phyloP scores from a whole-genome alignment of 1,284 basidiomycete species.

The Trichosporon inkin region DNA sequence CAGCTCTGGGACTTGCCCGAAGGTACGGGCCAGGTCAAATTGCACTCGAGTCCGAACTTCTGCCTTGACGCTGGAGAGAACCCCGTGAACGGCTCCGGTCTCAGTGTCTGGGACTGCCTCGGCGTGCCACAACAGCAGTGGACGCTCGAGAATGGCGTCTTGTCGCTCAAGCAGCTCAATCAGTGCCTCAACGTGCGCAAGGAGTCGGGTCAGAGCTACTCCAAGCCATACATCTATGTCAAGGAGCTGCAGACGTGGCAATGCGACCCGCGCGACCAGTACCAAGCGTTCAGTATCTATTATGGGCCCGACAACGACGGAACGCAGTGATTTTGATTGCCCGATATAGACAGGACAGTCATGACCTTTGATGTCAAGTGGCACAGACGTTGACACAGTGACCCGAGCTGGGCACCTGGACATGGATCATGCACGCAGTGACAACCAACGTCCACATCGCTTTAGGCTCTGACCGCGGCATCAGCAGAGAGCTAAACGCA shows the following conservation, averaged over 20 bases:
- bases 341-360: too few species aligned
- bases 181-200: conserved; percentile 22
- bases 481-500: too few species aligned
- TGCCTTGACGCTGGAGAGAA: conserved; percentile 27
- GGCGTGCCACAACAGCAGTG: conserved; percentile 18
- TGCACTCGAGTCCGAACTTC: conserved; percentile 14
- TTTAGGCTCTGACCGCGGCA: too few species aligned
- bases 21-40: not conserved
- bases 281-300: conserved; percentile 14
- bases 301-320: not conserved
- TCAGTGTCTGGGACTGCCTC: conserved; percentile 33
- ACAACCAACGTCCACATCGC: too few species aligned
- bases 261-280: conserved; percentile 14
- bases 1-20: conserved; percentile 15
- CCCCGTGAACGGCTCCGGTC: conserved; percentile 21
- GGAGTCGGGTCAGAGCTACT: conserved; percentile 6
- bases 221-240: not conserved
- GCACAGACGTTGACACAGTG: too few species aligned
- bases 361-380: too few species aligned
- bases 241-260: conserved; percentile 18
- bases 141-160: conserved; percentile 16
- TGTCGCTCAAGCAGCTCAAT: conserved; percentile 1
- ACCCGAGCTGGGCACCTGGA: too few species aligned
- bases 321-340: not conserved
- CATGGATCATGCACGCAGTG: too few species aligned